phyloP scores from a whole-genome alignment of 495 filamentous ascomycete genomes.

The Terfezia claveryi region DNA sequence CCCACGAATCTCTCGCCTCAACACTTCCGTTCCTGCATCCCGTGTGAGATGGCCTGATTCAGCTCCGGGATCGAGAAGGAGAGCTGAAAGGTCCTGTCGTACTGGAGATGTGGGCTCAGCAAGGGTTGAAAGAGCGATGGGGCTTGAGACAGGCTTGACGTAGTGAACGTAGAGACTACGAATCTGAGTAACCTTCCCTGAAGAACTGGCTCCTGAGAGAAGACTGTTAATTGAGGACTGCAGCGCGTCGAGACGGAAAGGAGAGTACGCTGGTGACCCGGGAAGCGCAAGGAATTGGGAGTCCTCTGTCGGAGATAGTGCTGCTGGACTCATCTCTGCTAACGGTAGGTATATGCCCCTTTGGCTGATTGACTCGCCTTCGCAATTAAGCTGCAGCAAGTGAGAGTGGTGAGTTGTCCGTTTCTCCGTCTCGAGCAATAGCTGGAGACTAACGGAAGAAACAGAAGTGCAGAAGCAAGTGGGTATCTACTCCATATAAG shows the following conservation, averaged over 20 bases:
- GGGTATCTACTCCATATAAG: too few relatives aligned
- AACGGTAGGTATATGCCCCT: too few relatives aligned
- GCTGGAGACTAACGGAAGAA: too few relatives aligned
- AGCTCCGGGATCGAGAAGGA: slow-evolving; percentile 40
- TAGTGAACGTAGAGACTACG: slow-evolving; percentile 46
- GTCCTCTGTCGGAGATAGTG: neutral
- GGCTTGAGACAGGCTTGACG: slow-evolving; percentile 24
- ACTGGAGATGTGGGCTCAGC: slow-evolving; percentile 20
- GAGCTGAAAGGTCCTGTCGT: slow-evolving; percentile 29
- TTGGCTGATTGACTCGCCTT: too few relatives aligned
- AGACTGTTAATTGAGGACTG: slow-evolving; percentile 19
- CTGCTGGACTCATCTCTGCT: too few relatives aligned
- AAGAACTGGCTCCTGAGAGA: slow-evolving; percentile 26
- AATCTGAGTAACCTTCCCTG: slow-evolving; percentile 27
- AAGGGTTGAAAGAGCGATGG: slow-evolving; percentile 12
- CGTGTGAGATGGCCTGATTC: slow-evolving; percentile 20
- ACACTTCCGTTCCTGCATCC: slow-evolving; percentile 14
- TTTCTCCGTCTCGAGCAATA: too few relatives aligned
- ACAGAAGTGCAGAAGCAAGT: too few relatives aligned
- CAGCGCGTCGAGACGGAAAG: slow-evolving; percentile 28
- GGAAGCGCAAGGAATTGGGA: slow-evolving; percentile 19
- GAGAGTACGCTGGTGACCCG: slow-evolving; percentile 32
- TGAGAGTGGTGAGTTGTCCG: too few relatives aligned
- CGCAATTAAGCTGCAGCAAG: too few relatives aligned
- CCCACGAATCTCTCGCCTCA: slow-evolving; percentile 16